These are phyloP conservation scores for Yamagishiella unicocca DNA, from an alignment of 139 green algal species.

Conservation along the genomic window DNA sequence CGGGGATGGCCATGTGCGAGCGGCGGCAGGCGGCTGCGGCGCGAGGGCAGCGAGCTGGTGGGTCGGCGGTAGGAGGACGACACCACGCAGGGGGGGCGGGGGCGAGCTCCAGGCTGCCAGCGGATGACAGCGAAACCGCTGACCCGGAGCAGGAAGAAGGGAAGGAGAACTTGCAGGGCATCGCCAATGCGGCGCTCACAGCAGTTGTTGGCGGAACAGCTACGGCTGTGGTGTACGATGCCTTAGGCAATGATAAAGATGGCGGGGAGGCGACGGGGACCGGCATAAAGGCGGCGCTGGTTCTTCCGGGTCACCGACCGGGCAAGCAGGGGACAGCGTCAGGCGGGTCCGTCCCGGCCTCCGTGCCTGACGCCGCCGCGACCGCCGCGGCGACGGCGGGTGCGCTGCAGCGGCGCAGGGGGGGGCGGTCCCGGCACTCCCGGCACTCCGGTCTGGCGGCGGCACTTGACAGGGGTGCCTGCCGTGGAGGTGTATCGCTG, in stretches of 20 bases:
- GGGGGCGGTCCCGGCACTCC: not conserved
- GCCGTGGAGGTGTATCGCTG: constrained; percentile 20
- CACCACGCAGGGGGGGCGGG: too few relatives aligned
- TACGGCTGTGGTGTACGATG: too few relatives aligned
- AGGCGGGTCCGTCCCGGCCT: too few relatives aligned
- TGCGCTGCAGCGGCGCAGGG: not conserved
- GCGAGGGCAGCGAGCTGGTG: not conserved
- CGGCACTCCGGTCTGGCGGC: not conserved
- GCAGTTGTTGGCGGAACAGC: too few relatives aligned
- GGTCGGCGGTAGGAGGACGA: too few relatives aligned
- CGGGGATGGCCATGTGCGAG: constrained; percentile 56
- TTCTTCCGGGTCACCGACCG: too few relatives aligned
- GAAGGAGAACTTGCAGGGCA: not conserved
- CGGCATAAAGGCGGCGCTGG: too few relatives aligned
- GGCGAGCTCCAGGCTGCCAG: too few relatives aligned
- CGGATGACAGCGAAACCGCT: not conserved
- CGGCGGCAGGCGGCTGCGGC: constrained; percentile 13
- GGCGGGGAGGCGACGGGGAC: too few relatives aligned
- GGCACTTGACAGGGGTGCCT: not conserved
- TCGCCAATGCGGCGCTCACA: not conserved
- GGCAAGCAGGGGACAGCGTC: too few relatives aligned
- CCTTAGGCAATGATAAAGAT: not conserved
- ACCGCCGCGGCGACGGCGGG: not conserved
- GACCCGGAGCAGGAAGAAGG: not conserved
- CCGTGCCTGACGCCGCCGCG: too few relatives aligned